Percentiles rank a stretch among this genome's conserved stretches.
Conservation (phyloP, 352 stramenopile species). For the Aphanomyces invadans region DNA sequence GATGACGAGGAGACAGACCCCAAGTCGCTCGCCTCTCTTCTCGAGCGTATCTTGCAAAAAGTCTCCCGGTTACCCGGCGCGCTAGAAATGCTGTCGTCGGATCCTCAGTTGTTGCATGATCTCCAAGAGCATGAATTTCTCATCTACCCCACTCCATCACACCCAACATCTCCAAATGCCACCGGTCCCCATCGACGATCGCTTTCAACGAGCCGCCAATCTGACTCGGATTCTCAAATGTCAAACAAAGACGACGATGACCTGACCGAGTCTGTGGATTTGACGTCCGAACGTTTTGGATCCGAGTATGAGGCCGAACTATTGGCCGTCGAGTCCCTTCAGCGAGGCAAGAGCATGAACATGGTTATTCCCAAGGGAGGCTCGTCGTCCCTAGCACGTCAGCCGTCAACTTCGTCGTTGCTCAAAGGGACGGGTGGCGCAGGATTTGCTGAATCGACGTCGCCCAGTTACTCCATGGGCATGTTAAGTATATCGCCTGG, state of each 20-base stretch:
- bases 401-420: too few relatives aligned
- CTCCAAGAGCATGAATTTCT: conserved; percentile 24
- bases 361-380: conserved; percentile 42
- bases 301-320: conserved; percentile 46
- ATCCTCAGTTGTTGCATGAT: conserved; percentile 10
- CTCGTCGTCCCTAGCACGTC: conserved; percentile 10
- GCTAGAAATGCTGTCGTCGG: conserved; percentile 17
- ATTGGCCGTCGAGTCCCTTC: neutral
- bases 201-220: neutral
- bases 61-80: conserved; percentile 17
- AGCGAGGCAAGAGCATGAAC: conserved; percentile 28
- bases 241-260: conserved; percentile 13
- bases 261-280: conserved; percentile 36
- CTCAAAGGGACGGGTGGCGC: too few relatives aligned
- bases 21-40: conserved; percentile 6
- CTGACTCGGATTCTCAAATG: neutral
- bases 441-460: conserved; percentile 43
- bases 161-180: neutral
- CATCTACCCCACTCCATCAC: conserved; percentile 10
- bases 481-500: conserved; percentile 51
- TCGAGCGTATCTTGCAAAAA: conserved; percentile 22
- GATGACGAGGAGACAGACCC: conserved; percentile 2
- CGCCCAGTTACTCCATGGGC: conserved; percentile 57
- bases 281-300: conserved; percentile 29
- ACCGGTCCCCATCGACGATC: neutral